Percentiles rank a stretch among this genome's conserved stretches.
phyloP scores from a whole-genome alignment of 352 stramenopile species.

The Achlya hypogyna region DNA sequence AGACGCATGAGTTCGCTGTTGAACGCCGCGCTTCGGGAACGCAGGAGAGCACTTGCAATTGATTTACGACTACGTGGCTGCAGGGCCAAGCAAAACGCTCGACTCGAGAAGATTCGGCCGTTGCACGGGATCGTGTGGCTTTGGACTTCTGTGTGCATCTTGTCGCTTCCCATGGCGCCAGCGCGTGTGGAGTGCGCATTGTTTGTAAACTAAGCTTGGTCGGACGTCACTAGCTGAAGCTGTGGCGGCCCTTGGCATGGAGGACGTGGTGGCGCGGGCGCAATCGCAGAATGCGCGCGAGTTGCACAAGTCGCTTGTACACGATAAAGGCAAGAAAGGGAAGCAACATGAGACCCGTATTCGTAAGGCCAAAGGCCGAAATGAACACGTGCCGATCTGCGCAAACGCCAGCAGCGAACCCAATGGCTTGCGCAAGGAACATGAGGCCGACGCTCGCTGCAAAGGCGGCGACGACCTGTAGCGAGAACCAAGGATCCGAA shows the following conservation, averaged over 20 bases:
- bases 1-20: too few relatives aligned
- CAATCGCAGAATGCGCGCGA: background rate
- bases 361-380: conserved; percentile 10
- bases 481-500: background rate
- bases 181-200: background rate
- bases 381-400: background rate
- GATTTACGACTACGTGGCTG: too few relatives aligned
- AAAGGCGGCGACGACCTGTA: background rate
- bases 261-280: background rate
- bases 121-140: too few relatives aligned
- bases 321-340: background rate
- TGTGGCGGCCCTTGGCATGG: background rate
- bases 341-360: background rate
- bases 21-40: too few relatives aligned
- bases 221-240: background rate
- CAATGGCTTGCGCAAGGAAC: background rate
- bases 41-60: too few relatives aligned
- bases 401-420: background rate
- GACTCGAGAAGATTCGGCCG: too few relatives aligned
- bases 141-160: too few relatives aligned
- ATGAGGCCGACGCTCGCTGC: background rate
- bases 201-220: background rate
- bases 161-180: background rate
- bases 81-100: too few relatives aligned
- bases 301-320: background rate